Evolutionary conservation across 139 green algal genomes (phyloP).

Genomic region (Chlorella sp.): DNA sequence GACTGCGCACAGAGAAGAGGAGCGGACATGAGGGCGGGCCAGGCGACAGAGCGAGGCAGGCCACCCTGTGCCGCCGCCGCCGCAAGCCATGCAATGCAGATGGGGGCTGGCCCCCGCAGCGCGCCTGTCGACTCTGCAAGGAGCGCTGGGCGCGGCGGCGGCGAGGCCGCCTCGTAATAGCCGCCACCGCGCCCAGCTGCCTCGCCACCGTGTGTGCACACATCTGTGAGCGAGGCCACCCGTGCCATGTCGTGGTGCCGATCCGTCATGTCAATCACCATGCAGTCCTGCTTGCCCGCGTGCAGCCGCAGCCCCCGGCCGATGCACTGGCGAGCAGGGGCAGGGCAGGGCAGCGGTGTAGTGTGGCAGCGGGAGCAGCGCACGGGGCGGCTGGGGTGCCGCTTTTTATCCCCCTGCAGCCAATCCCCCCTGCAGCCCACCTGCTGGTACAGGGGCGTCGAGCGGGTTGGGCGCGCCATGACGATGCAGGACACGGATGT

Average conservation of each 20-base stretch:
- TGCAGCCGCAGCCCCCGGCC: slow-evolving; percentile 31
- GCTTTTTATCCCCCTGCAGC: too few relatives aligned
- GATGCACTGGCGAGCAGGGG: too few relatives aligned
- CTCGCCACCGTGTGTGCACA: background rate
- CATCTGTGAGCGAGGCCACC: background rate
- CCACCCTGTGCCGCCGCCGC: background rate
- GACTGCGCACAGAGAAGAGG: slow-evolving; percentile 1
- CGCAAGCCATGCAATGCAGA: background rate
- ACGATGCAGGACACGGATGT: too few relatives aligned
- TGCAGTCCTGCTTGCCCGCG: slow-evolving; percentile 28
- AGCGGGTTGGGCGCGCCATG: too few relatives aligned
- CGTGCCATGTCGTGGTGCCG: background rate
- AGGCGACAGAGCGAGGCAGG: too few relatives aligned
- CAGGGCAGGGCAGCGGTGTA: too few relatives aligned
- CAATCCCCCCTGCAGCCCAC: too few relatives aligned
- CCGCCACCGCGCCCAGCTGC: background rate
- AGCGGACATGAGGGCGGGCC: background rate
- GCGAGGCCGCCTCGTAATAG: background rate
- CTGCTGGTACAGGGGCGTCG: too few relatives aligned
- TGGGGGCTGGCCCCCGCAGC: background rate
- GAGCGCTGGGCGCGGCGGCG: background rate
- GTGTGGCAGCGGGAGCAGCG: too few relatives aligned
- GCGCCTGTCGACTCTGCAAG: background rate
- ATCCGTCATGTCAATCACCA: slow-evolving; percentile 30
- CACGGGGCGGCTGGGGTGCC: too few relatives aligned